A percentile compares a stretch with the other conserved stretches of the same genome.
These are phyloP conservation scores for Solanum pinnatisectum DNA, from an alignment of 257 asterid species.

Conservation along the genomic window DNA sequence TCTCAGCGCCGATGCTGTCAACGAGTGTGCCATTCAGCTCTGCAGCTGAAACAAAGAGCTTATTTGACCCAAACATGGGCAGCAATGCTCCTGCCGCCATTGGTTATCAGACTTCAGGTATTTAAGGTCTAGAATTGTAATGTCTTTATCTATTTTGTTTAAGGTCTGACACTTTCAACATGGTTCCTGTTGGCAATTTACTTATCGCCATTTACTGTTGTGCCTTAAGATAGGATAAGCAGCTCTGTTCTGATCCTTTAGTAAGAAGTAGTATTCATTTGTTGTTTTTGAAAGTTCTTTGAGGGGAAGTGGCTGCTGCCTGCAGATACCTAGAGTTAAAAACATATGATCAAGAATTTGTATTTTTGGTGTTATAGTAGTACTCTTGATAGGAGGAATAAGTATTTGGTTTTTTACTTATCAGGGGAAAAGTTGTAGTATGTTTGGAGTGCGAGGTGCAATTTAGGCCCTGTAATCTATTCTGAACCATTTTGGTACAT, in stretches of 20 bases:
- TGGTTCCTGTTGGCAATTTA: background rate
- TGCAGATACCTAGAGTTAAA: background rate
- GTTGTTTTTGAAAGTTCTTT: background rate
- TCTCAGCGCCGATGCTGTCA: conserved; percentile 40
- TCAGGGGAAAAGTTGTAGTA: background rate
- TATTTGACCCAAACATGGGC: conserved; percentile 27
- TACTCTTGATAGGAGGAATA: background rate
- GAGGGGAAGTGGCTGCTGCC: background rate
- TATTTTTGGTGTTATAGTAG: background rate
- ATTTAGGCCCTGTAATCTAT: background rate
- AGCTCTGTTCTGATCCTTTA: background rate
- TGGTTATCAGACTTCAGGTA: conserved; percentile 32
- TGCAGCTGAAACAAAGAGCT: conserved; percentile 25
- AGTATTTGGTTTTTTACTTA: background rate
- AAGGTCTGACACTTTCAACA: background rate
- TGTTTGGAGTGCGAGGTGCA: background rate
- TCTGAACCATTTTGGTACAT: background rate
- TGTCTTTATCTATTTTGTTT: background rate
- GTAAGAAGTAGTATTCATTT: background rate
- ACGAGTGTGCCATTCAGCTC: conserved; percentile 27
- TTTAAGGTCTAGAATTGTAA: conserved; percentile 34
- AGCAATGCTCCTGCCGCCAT: conserved; percentile 17
- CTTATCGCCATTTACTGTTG: background rate
- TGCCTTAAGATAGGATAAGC: background rate
- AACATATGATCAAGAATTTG: background rate